These are phyloP conservation scores for Adansonia digitata DNA, from an alignment of 345 rosid genomes.

Conservation along the genomic window DNA sequence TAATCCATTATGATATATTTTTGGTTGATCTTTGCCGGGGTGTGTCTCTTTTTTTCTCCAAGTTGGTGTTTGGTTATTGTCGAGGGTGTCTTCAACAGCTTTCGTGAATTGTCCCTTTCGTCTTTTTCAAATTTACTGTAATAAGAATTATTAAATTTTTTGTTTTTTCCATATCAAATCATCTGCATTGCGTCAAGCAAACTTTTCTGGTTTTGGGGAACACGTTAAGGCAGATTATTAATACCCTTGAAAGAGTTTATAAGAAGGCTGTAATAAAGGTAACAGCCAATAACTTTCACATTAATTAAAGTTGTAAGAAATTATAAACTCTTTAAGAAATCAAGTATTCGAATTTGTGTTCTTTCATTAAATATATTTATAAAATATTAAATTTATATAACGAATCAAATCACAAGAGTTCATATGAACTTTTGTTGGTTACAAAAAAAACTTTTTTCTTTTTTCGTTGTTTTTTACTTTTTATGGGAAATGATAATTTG, in stretches of 20 bases:
- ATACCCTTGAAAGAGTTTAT: background rate
- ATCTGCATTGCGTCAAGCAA: background rate
- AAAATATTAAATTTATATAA: too few relatives aligned
- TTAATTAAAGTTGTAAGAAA: too few relatives aligned
- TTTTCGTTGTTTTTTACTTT: too few relatives aligned
- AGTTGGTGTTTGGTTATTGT: conserved; percentile 12
- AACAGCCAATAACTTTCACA: conserved; percentile 25
- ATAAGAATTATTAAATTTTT: conserved; percentile 16
- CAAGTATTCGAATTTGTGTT: too few relatives aligned
- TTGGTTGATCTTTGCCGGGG: conserved; percentile 6
- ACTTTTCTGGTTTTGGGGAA: background rate
- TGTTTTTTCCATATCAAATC: conserved; percentile 4
- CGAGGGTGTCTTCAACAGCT: conserved; percentile 10
- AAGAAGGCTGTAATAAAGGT: conserved; percentile 35
- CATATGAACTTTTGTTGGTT: too few relatives aligned
- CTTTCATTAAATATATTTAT: too few relatives aligned
- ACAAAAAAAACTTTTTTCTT: too few relatives aligned
- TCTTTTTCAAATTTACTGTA: background rate
- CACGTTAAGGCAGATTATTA: too few relatives aligned
- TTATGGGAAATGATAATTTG: too few relatives aligned
- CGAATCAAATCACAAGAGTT: too few relatives aligned
- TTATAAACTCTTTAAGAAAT: too few relatives aligned
- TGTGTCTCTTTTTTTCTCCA: background rate
- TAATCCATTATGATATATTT: background rate
- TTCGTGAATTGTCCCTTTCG: conserved; percentile 9